Conservation (phyloP, 768 basidiomycete genomes). For the Pleurotus eryngii region DNA sequence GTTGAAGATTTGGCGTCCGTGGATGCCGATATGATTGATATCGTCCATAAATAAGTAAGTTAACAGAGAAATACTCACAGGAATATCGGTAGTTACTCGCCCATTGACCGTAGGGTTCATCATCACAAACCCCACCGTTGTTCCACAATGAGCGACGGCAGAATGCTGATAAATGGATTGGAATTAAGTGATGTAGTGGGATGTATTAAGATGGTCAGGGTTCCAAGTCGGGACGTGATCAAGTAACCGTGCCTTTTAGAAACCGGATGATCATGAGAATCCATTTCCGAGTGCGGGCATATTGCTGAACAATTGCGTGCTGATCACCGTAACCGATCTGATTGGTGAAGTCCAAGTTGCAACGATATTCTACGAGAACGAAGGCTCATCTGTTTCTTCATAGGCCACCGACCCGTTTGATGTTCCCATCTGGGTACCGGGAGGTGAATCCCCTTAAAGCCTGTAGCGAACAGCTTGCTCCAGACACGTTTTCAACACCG, state of each 20-base stretch:
- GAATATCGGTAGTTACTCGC: background rate
- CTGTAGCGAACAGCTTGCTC: background rate
- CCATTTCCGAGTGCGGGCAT: background rate
- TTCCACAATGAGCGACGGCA: background rate
- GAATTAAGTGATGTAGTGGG: background rate
- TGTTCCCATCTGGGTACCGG: background rate
- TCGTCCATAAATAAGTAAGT: background rate
- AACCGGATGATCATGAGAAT: background rate
- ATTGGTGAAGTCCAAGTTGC: background rate
- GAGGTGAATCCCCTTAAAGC: too few species aligned
- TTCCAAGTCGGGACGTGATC: slow-evolving; percentile 3
- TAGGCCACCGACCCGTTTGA: background rate
- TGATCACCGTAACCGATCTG: background rate
- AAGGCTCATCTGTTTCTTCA: background rate
- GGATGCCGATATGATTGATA: slow-evolving; percentile 1
- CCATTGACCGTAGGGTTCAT: background rate
- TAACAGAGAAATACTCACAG: background rate
- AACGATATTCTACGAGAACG: background rate
- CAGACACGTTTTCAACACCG: background rate
- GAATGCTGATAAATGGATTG: background rate
- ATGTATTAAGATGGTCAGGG: background rate
- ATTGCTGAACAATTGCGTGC: background rate
- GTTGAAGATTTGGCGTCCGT: background rate
- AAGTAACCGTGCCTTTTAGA: slow-evolving; percentile 4
- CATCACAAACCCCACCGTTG: background rate